Percentiles rank a stretch among this genome's conserved stretches.
These are phyloP conservation scores for Monilinia fructigena DNA, from an alignment of 2,329 filamentous ascomycete genomes.

Conservation along the genomic window DNA sequence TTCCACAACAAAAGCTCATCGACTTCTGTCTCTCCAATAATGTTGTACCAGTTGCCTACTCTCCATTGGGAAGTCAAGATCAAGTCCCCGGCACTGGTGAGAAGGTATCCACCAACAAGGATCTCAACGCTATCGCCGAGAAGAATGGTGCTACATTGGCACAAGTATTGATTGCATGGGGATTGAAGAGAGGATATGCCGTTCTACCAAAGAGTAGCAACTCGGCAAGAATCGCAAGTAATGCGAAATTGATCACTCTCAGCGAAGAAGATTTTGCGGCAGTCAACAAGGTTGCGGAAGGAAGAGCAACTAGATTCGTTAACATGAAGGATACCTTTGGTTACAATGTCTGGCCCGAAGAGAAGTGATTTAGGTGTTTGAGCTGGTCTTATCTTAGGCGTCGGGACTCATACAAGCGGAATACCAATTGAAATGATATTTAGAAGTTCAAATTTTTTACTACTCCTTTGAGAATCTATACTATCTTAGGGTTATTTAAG, in stretches of 20 bases:
- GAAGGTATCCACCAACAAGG: conserved; percentile 61
- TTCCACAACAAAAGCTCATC: conserved; percentile 68
- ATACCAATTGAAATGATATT: neutral
- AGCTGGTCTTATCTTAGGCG: conserved; percentile 14
- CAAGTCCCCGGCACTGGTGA: conserved; percentile 65
- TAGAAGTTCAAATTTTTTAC: neutral
- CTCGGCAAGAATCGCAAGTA: conserved; percentile 65
- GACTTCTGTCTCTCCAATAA: conserved; percentile 66
- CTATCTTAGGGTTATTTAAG: neutral
- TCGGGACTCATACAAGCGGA: neutral
- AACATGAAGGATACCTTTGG: conserved; percentile 83
- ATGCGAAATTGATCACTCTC: conserved; percentile 64
- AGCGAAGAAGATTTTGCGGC: conserved; percentile 60
- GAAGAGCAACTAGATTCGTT: conserved; percentile 68
- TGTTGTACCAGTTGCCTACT: conserved; percentile 73
- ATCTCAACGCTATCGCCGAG: conserved; percentile 61
- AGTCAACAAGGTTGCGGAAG: conserved; percentile 59
- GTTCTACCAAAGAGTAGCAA: conserved; percentile 74
- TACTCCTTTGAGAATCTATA: neutral
- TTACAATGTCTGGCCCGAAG: conserved; percentile 67
- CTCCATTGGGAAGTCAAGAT: conserved; percentile 63
- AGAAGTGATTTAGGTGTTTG: conserved; percentile 38
- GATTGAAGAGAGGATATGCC: conserved; percentile 65
- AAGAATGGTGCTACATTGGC: conserved; percentile 60
- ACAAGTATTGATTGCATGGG: conserved; percentile 69